Base-by-base conservation (phyloP, 305 asterid species). In the Fraxinus floribunda region DNA sequence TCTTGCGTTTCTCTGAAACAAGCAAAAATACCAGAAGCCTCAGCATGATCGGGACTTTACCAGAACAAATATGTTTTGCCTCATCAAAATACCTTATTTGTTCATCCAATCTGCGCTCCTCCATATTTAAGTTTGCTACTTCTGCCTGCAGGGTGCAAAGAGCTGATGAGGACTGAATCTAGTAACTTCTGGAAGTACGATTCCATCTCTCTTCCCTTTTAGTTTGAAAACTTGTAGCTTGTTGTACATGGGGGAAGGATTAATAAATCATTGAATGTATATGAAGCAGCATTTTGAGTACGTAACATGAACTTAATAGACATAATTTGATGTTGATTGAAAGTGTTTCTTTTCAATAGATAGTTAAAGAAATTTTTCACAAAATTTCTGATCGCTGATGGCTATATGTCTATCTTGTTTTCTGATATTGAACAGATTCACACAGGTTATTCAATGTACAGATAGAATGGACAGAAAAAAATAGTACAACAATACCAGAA, bases 41-140 rank as follows among this genome's bases (percentile, higher is more conserved):
- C 73, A 64, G 62, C 79, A 72, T 41, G 24, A 52, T 38, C 10
- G 73, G 73, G 36, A 26, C 73, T 64, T 64, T 11, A 24, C 35
- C 35, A 24, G 30, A 64, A 44, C 71, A 29, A 38, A 75, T 46
- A 30, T 18, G 18, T 20, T 7, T 30, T 20, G 41, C 75, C 80
- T 74, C 77, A 41, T 57, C 32, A 24, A 55, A 85, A 26, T 64
- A 95, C 98, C 97, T 91, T 91, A 90, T 95, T 84, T 85, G 89
- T 52, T 91, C 95, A 78, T 95, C 98, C 68, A 93, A 86, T 84
- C 88, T 87, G 60, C 32, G 88, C 84, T 95, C 99, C 88, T 95
- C 95, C 79, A 89, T 75, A 73, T 90, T 86, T 81, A 96, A 87
- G 79, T 90, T 90, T 82, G 91, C 97, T 68, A 92, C 88, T 62